phyloP scores from a whole-genome alignment of 768 basidiomycete genomes.

The Trametes coccinea region DNA sequence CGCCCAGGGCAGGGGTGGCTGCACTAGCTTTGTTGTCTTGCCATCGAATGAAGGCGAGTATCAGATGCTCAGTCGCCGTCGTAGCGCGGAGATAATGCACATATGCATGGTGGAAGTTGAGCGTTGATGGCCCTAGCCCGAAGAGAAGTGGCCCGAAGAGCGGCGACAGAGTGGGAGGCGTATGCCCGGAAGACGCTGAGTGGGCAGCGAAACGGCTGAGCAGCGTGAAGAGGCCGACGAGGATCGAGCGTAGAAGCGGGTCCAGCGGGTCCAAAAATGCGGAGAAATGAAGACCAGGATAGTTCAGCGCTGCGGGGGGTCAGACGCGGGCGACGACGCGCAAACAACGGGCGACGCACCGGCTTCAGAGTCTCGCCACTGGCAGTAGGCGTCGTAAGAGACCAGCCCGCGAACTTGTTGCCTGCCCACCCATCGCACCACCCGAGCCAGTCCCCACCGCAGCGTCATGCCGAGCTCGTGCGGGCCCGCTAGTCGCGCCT shows the following conservation, averaged over 20 bases:
- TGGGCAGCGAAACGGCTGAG: constrained; percentile 82
- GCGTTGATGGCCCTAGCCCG: constrained; percentile 61
- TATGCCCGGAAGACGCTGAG: constrained; percentile 83
- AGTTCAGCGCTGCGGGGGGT: constrained; percentile 50
- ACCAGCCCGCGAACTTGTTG: constrained; percentile 81
- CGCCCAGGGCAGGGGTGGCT: constrained; percentile 50
- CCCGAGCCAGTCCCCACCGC: constrained; percentile 87
- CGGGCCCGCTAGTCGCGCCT: constrained; percentile 80
- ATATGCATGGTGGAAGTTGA: constrained; percentile 60
- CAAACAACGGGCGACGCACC: constrained; percentile 47
- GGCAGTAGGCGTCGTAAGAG: constrained; percentile 79
- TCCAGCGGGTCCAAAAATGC: constrained; percentile 60
- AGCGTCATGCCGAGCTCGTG: constrained; percentile 91
- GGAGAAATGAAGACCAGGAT: constrained; percentile 72
- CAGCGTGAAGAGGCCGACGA: constrained; percentile 76
- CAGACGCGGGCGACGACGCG: constrained; percentile 13
- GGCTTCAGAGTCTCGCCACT: constrained; percentile 81
- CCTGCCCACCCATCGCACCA: constrained; percentile 68
- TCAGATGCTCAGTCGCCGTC: constrained; percentile 88
- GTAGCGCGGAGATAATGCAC: constrained; percentile 75
- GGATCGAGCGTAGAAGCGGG: constrained; percentile 55
- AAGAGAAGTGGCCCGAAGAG: constrained; percentile 90
- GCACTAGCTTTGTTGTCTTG: constrained; percentile 58
- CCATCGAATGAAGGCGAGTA: constrained; percentile 88
- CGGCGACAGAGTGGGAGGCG: constrained; percentile 85